A percentile compares a stretch with the other conserved stretches of the same genome.
phyloP scores from a whole-genome alignment of 106 monocot genomes.

The Dendrobium huoshanense region DNA sequence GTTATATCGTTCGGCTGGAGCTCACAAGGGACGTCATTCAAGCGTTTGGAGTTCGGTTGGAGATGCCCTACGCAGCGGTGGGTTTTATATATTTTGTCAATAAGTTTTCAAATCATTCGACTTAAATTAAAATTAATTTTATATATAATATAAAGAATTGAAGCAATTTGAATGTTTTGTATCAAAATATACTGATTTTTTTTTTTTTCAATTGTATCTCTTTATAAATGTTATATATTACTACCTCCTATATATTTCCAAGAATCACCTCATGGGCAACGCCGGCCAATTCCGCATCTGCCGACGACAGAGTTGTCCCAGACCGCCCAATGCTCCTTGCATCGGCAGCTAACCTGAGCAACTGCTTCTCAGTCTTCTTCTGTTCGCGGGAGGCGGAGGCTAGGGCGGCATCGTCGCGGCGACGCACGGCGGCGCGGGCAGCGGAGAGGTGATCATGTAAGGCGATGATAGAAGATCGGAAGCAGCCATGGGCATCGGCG shows the following conservation, averaged over 20 bases:
- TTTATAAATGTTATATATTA: too few relatives aligned
- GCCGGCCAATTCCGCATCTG: slow-evolving; percentile 21
- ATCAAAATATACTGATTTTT: too few relatives aligned
- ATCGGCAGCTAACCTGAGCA: slow-evolving; percentile 22
- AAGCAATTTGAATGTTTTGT: too few relatives aligned
- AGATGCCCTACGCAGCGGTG: too few relatives aligned
- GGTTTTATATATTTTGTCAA: too few relatives aligned
- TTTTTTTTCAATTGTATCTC: too few relatives aligned
- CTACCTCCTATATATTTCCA: neutral
- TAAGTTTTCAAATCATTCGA: too few relatives aligned
- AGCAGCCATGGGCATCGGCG: slow-evolving; percentile 49
- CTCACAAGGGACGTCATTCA: too few relatives aligned
- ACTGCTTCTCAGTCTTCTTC: slow-evolving; percentile 51
- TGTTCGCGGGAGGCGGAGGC: slow-evolving; percentile 23
- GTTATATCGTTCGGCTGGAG: too few relatives aligned
- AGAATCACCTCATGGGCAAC: slow-evolving; percentile 29
- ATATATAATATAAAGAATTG: too few relatives aligned
- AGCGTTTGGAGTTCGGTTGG: too few relatives aligned
- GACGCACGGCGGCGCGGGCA: slow-evolving; percentile 34
- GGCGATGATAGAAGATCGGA: slow-evolving; percentile 28
- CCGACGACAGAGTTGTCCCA: neutral
- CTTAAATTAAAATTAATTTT: too few relatives aligned
- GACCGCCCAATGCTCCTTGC: slow-evolving; percentile 13
- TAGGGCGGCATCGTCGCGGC: slow-evolving; percentile 29
- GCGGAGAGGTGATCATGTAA: slow-evolving; percentile 28